These are phyloP conservation scores for Hypsizygus ulmarius DNA, from an alignment of 1,284 basidiomycete genomes.

Conservation along the genomic window DNA sequence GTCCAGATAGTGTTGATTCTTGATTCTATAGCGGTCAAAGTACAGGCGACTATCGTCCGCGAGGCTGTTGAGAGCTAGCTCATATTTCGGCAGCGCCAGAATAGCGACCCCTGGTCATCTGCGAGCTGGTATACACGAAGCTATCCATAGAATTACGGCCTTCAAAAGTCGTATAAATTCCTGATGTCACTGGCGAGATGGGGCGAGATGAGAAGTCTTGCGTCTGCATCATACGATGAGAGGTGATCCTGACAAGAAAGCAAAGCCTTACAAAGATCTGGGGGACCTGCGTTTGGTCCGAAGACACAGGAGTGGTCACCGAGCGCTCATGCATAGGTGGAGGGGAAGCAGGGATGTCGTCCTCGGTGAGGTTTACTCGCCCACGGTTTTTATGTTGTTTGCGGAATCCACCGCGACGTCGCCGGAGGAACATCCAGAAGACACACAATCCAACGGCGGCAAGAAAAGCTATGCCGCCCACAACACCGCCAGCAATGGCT, in stretches of 20 bases:
- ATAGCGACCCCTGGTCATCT: slow-evolving; percentile 13
- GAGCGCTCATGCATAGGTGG: not conserved
- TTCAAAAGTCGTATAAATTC: slow-evolving; percentile 18
- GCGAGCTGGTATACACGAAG: slow-evolving; percentile 14
- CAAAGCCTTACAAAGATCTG: not conserved
- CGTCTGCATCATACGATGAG: not conserved
- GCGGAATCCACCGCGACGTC: slow-evolving; percentile 18
- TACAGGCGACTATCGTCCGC: no score
- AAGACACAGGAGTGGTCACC: not conserved
- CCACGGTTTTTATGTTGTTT: slow-evolving; percentile 8
- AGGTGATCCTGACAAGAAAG: not conserved
- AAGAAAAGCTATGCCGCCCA: slow-evolving; percentile 42
- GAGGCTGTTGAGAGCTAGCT: not conserved
- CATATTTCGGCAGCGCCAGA: slow-evolving; percentile 19
- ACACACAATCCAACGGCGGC: slow-evolving; percentile 30
- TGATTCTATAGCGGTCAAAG: no score
- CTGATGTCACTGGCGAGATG: slow-evolving; percentile 12
- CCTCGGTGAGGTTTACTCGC: slow-evolving; percentile 17
- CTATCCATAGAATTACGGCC: slow-evolving; percentile 18
- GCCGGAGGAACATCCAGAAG: slow-evolving; percentile 35
- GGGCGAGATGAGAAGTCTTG: slow-evolving; percentile 3
- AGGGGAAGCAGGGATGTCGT: slow-evolving; percentile 5
- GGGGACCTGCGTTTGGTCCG: not conserved
- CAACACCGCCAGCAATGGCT: slow-evolving; percentile 46
- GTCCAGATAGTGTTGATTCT: no score